Evolutionary conservation across 2,329 filamentous ascomycete genomes (phyloP).

Genomic region (Grosmannia serpens): DNA sequence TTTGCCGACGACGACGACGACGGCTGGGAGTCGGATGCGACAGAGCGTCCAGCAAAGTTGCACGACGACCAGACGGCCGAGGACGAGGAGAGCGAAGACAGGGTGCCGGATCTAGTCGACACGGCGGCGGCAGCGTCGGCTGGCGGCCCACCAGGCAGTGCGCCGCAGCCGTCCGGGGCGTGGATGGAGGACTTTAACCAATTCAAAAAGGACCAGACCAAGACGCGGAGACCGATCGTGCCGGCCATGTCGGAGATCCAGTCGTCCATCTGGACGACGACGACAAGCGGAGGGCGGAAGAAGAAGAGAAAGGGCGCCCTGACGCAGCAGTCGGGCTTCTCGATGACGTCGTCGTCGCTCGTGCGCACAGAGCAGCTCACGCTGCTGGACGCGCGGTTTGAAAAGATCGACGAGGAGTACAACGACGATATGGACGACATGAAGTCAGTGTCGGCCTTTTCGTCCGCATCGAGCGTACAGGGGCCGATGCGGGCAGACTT

Average conservation of each 20-base stretch:
- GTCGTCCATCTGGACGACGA: slow-evolving; percentile 62
- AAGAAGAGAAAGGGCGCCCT: slow-evolving; percentile 96
- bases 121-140: slow-evolving; percentile 8
- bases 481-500: slow-evolving; percentile 68
- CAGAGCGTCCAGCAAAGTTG: slow-evolving; percentile 56
- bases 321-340: slow-evolving; percentile 80
- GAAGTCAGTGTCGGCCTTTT: slow-evolving; percentile 50
- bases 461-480: slow-evolving; percentile 53
- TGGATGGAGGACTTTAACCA: slow-evolving; percentile 92
- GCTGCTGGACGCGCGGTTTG: slow-evolving; percentile 80
- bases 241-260: slow-evolving; percentile 52
- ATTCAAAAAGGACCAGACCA: slow-evolving; percentile 74
- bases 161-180: slow-evolving; percentile 18
- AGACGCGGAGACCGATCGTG: slow-evolving; percentile 19
- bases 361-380: slow-evolving; percentile 76
- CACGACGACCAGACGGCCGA: slow-evolving; percentile 14
- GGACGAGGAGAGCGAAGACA: slow-evolving; percentile 29
- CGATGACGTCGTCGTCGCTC: slow-evolving; percentile 97
- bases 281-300: slow-evolving; percentile 64
- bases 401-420: slow-evolving; percentile 75
- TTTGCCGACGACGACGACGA: slow-evolving; percentile 53
- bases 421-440: slow-evolving; percentile 34
- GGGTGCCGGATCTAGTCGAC: slow-evolving; percentile 36
- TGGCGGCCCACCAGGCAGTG: background rate
- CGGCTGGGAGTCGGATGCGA: slow-evolving; percentile 92